Conservation (phyloP, 106 monocot genomes). For the Cymbidium sinense region DNA sequence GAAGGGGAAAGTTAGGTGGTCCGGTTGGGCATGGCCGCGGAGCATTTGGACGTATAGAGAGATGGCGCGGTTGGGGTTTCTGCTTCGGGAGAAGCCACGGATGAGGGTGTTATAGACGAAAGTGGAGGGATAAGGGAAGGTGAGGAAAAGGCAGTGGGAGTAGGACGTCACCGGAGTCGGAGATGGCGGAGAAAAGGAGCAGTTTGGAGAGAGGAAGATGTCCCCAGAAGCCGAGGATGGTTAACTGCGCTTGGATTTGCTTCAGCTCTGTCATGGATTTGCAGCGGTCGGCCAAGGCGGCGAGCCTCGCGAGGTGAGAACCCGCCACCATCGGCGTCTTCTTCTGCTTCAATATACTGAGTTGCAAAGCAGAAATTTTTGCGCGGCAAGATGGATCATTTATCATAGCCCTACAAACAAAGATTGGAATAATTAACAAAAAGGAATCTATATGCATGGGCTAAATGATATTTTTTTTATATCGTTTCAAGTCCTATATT, state of each 20-base stretch:
- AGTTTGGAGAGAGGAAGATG: constrained; percentile 39
- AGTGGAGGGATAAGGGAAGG: constrained; percentile 24
- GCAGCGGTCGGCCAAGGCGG: constrained; percentile 21
- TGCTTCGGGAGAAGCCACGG: constrained; percentile 42
- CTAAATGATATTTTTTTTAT: no score
- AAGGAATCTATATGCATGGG: no score
- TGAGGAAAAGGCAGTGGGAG: constrained; percentile 24
- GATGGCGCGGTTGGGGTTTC: constrained; percentile 33
- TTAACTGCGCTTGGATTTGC: constrained; percentile 39
- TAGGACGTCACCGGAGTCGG: constrained; percentile 35
- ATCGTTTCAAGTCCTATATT: no score
- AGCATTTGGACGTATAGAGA: constrained; percentile 41
- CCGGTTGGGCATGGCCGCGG: constrained; percentile 20
- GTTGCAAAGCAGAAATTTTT: no score
- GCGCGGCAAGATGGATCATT: no score
- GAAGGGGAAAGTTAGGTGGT: constrained; percentile 61
- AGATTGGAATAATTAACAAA: no score
- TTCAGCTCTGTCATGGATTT: constrained; percentile 34
- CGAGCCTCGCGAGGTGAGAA: constrained; percentile 3
- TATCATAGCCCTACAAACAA: no score
- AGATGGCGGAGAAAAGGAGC: constrained; percentile 47
- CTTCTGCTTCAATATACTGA: no score
- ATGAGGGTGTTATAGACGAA: constrained; percentile 58
- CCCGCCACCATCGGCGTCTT: neutral
- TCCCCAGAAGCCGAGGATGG: constrained; percentile 24